phyloP scores from a whole-genome alignment of 2,329 filamentous ascomycete genomes.

The Fusarium torulosum region DNA sequence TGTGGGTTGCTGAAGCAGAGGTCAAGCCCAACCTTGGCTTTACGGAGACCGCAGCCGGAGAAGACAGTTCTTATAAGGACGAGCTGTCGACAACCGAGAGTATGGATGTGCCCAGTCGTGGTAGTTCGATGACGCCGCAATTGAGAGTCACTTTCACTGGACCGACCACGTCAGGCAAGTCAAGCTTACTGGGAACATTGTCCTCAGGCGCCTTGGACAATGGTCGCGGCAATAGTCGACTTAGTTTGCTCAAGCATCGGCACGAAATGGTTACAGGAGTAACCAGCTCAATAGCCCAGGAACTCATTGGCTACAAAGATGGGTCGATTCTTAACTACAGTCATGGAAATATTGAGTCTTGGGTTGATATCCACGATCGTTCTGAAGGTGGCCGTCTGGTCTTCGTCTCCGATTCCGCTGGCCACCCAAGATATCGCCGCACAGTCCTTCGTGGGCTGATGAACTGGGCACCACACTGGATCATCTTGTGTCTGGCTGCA shows the following conservation, averaged over 20 bases:
- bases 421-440: slow-evolving; percentile 87
- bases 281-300: slow-evolving; percentile 94
- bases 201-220: slow-evolving; percentile 92
- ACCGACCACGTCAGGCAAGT: slow-evolving; percentile 92
- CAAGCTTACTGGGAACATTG: slow-evolving; percentile 87
- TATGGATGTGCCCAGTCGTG: slow-evolving; percentile 53
- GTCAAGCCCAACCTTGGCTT: slow-evolving; percentile 78
- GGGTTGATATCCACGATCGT: slow-evolving; percentile 91
- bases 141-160: slow-evolving; percentile 89
- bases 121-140: slow-evolving; percentile 74
- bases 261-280: slow-evolving; percentile 93
- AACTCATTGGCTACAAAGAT: slow-evolving; percentile 85
- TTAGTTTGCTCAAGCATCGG: slow-evolving; percentile 89
- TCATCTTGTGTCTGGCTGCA: slow-evolving; percentile 86
- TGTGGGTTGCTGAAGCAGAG: slow-evolving; percentile 92
- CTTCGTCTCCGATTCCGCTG: slow-evolving; percentile 92
- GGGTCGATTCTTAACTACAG: slow-evolving; percentile 82
- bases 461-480: slow-evolving; percentile 97
- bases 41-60: slow-evolving; percentile 19
- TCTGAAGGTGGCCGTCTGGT: slow-evolving; percentile 81
- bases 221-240: slow-evolving; percentile 87
- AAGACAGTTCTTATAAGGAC: slow-evolving; percentile 1
- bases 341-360: slow-evolving; percentile 87
- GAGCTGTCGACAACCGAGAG: slow-evolving; percentile 22
- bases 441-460: slow-evolving; percentile 91